Percentiles rank a stretch among this genome's conserved stretches.
phyloP scores from a whole-genome alignment of 306 rosid species.

The Geum urbanum region DNA sequence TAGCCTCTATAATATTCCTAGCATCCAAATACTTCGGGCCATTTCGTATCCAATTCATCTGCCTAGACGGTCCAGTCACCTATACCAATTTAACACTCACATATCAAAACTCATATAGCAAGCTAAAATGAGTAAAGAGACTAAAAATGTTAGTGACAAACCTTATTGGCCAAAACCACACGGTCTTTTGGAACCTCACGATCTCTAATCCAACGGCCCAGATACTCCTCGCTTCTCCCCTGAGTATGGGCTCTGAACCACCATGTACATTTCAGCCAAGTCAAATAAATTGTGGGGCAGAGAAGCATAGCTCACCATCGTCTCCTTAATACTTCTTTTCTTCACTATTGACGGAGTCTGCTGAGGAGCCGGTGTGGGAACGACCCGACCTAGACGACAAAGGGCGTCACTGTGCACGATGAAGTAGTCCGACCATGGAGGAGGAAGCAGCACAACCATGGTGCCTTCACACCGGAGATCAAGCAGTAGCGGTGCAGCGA shows the following conservation, averaged over 20 bases:
- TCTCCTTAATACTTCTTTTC: too few relatives aligned
- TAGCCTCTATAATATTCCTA: conserved; percentile 54
- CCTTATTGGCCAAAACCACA: conserved; percentile 72
- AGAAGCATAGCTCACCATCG: too few relatives aligned
- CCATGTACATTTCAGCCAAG: conserved; percentile 92
- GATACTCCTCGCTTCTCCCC: conserved; percentile 74
- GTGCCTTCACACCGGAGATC: too few relatives aligned
- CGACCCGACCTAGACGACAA: too few relatives aligned
- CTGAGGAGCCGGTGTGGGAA: too few relatives aligned
- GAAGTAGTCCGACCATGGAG: too few relatives aligned
- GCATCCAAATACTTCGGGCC: conserved; percentile 75
- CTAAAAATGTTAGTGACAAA: conserved; percentile 11
- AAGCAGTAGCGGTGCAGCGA: too few relatives aligned
- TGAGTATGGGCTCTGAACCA: conserved; percentile 72
- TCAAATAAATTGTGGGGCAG: conserved; percentile 58
- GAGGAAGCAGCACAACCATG: too few relatives aligned
- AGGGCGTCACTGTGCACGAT: too few relatives aligned
- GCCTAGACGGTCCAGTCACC: conserved; percentile 70
- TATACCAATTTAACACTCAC: conserved; percentile 12
- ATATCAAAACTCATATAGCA: neutral
- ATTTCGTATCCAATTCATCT: conserved; percentile 47
- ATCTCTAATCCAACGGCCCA: conserved; percentile 67
- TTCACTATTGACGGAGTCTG: too few relatives aligned
- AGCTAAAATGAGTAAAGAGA: neutral
- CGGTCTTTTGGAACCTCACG: conserved; percentile 53